phyloP scores from a whole-genome alignment of 257 asterid genomes.

The Solanum okadae region DNA sequence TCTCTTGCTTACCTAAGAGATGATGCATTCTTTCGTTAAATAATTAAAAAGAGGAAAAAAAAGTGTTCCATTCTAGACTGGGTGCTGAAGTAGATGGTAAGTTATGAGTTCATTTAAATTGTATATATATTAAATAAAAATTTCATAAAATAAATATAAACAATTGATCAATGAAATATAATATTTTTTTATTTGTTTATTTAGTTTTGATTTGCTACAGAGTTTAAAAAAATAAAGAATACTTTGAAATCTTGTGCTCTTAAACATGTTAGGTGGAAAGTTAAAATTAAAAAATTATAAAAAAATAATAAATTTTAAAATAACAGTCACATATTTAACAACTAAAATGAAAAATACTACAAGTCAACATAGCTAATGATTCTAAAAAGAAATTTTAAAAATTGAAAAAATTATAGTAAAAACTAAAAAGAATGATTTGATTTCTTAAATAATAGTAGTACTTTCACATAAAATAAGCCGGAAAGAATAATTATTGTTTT shows the following conservation, averaged over 20 bases:
- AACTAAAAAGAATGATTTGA: background rate
- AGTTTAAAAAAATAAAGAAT: background rate
- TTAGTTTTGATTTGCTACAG: too few species aligned
- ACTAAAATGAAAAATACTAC: background rate
- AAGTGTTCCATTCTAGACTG: background rate
- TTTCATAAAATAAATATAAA: background rate
- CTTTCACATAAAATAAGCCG: background rate
- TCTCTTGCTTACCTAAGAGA: background rate
- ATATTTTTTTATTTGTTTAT: too few species aligned
- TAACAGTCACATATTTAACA: background rate
- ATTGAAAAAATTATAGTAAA: background rate
- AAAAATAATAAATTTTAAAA: background rate
- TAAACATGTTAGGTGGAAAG: background rate
- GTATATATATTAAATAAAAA: background rate
- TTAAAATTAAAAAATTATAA: background rate
- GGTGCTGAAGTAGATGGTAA: background rate
- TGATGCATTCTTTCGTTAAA: background rate
- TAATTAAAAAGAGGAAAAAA: background rate
- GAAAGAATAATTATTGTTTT: background rate
- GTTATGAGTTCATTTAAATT: background rate
- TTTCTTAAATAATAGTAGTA: background rate
- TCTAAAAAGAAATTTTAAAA: background rate
- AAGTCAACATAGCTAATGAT: background rate
- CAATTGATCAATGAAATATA: too few species aligned
- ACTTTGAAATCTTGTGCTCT: background rate